phyloP scores from a whole-genome alignment of 345 rosid species.

The Streptanthus diversifolius region DNA sequence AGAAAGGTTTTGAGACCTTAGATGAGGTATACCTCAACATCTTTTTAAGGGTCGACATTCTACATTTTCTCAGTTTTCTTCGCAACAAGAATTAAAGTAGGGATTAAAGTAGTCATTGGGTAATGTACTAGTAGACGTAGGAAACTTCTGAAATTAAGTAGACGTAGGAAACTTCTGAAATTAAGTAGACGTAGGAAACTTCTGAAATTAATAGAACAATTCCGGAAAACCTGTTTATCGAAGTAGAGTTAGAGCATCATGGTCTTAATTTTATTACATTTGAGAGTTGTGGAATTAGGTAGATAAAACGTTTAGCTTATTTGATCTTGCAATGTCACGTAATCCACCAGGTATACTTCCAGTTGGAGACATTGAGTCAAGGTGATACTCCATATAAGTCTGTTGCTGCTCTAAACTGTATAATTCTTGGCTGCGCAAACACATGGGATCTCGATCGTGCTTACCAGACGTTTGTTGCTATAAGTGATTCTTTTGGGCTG shows the following conservation, averaged over 20 bases:
- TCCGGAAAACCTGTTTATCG: not conserved
- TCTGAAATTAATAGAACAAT: not conserved
- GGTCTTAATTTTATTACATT: not conserved
- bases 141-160: not conserved
- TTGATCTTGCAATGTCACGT: conserved; percentile 20
- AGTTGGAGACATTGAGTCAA: conserved; percentile 69
- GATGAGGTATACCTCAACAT: conserved; percentile 54
- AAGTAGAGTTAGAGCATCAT: not conserved
- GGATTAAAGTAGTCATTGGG: not conserved
- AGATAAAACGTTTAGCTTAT: conserved; percentile 6
- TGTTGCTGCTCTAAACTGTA: conserved; percentile 88
- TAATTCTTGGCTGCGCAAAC: conserved; percentile 87
- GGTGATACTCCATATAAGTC: conserved; percentile 84
- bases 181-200: not conserved
- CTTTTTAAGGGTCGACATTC: not conserved
- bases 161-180: not conserved
- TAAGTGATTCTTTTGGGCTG: conserved; percentile 69
- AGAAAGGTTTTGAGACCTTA: conserved; percentile 80
- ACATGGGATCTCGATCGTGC: conserved; percentile 97
- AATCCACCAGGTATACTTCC: conserved; percentile 69
- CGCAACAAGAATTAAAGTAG: too few species aligned
- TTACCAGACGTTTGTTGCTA: conserved; percentile 92
- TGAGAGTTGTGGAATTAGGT: not conserved
- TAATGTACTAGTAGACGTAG: not conserved
- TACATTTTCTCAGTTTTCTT: not conserved